Percentiles rank a stretch among this genome's conserved stretches.
phyloP scores from a whole-genome alignment of 257 asterid genomes.

The Solanum pimpinellifolium region DNA sequence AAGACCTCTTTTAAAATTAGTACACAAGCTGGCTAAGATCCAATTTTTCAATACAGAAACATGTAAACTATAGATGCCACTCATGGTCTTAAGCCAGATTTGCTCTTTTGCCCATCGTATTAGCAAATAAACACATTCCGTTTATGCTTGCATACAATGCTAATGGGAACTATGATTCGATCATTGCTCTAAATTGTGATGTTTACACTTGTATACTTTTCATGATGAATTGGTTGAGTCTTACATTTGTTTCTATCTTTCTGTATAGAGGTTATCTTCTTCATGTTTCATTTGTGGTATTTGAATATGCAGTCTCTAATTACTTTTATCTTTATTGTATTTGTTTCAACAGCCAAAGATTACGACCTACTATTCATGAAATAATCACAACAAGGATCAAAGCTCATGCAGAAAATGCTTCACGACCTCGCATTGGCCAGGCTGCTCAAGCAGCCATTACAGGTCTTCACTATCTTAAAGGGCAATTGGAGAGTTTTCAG shows the following conservation, averaged over 20 bases:
- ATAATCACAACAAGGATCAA: slow-evolving; percentile 77
- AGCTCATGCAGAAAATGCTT: slow-evolving; percentile 56
- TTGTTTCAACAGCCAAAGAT: slow-evolving; percentile 58
- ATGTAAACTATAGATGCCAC: neutral
- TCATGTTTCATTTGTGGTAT: neutral
- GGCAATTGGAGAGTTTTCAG: slow-evolving; percentile 57
- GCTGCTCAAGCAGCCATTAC: slow-evolving; percentile 41
- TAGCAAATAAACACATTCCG: neutral
- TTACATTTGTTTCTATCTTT: neutral
- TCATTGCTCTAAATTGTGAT: neutral
- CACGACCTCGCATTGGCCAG: slow-evolving; percentile 53
- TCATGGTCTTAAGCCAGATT: neutral
- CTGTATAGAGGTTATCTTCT: neutral
- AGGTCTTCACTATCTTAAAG: slow-evolving; percentile 64
- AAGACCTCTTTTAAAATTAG: neutral
- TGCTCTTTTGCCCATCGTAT: neutral
- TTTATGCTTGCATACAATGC: neutral
- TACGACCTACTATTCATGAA: slow-evolving; percentile 89
- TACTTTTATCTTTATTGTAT: neutral
- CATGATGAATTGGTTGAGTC: neutral
- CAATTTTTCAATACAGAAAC: neutral
- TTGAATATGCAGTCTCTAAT: neutral
- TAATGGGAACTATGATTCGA: neutral
- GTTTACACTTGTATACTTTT: neutral
- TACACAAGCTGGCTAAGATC: neutral